Conservation (phyloP, 192 early-diverging fungal genomes). For the Geranomyces variabilis region DNA sequence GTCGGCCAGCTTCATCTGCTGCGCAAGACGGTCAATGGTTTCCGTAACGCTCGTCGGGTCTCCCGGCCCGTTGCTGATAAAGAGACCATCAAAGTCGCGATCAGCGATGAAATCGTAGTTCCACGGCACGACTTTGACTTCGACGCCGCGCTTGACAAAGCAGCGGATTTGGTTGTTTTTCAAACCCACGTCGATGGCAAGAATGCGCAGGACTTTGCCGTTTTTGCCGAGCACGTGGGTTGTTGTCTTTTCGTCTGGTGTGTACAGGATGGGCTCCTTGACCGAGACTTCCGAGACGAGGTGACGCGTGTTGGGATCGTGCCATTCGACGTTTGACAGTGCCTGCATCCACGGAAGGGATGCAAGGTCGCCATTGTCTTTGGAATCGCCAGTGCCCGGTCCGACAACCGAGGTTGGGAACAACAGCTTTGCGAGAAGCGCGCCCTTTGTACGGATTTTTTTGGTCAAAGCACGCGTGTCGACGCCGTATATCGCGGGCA, state of each 20-base stretch:
- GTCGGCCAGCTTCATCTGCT: constrained; percentile 66
- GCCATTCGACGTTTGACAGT: constrained; percentile 84
- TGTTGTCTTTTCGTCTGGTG: neutral
- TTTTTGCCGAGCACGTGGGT: constrained; percentile 53
- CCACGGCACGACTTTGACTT: constrained; percentile 94
- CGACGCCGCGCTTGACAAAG: constrained; percentile 93
- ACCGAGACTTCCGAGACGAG: constrained; percentile 95
- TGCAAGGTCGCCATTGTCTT: constrained; percentile 23
- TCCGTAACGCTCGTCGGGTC: constrained; percentile 83
- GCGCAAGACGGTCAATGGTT: constrained; percentile 77
- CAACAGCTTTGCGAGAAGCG: constrained; percentile 87
- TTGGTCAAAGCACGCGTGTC: constrained; percentile 98
- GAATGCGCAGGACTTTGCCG: constrained; percentile 78
- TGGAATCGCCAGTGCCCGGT: constrained; percentile 48
- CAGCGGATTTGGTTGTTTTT: constrained; percentile 99
- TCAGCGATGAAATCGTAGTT: constrained; percentile 89
- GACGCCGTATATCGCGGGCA: constrained; percentile 93
- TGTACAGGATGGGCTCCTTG: constrained; percentile 77
- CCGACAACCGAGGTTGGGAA: constrained; percentile 68
- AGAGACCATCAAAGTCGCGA: constrained; percentile 82
- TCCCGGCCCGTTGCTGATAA: constrained; percentile 93
- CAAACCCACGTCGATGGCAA: constrained; percentile 98
- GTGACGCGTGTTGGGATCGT: constrained; percentile 92
- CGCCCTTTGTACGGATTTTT: constrained; percentile 91
- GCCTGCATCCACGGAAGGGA: constrained; percentile 57